These are phyloP conservation scores for Aspergillus sergii DNA, from an alignment of 2,329 filamentous ascomycete species.

Conservation along the genomic window DNA sequence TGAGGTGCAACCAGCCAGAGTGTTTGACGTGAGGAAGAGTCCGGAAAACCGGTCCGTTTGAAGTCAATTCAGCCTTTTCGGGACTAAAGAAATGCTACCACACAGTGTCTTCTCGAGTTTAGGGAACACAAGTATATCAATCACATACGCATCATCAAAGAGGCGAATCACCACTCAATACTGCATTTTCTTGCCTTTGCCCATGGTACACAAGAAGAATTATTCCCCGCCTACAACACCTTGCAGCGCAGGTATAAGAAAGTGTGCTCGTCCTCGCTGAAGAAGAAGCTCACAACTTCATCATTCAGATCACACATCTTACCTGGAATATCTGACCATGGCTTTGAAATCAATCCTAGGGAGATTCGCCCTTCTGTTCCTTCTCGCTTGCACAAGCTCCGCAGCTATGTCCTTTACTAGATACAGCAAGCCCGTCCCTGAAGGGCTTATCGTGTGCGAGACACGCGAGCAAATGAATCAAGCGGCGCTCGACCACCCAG, in stretches of 20 bases:
- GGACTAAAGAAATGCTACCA: no score
- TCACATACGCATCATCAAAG: not conserved
- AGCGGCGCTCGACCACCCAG: not conserved
- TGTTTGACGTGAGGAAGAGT: no score
- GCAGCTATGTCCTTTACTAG: not conserved
- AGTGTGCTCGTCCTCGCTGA: no score
- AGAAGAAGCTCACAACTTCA: not conserved
- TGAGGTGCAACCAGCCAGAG: no score
- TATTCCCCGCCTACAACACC: no score
- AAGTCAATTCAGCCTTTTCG: no score
- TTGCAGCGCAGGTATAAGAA: no score
- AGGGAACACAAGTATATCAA: not conserved
- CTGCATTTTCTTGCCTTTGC: not conserved
- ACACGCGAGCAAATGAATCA: constrained; percentile 8
- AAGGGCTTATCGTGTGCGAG: constrained; percentile 6
- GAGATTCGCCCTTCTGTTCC: not conserved
- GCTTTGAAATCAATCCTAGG: not conserved
- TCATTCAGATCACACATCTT: not conserved
- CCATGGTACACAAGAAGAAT: not conserved
- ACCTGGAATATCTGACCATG: not conserved
- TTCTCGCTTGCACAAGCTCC: not conserved
- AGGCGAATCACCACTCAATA: not conserved
- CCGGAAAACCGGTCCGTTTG: no score
- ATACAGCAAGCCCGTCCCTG: constrained; percentile 23
- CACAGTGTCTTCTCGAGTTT: not conserved